Percentiles rank a stretch among this genome's conserved stretches.
These are phyloP conservation scores for Phaeoacremonium minimum DNA, from an alignment of 2,329 filamentous ascomycete species.

Conservation along the genomic window DNA sequence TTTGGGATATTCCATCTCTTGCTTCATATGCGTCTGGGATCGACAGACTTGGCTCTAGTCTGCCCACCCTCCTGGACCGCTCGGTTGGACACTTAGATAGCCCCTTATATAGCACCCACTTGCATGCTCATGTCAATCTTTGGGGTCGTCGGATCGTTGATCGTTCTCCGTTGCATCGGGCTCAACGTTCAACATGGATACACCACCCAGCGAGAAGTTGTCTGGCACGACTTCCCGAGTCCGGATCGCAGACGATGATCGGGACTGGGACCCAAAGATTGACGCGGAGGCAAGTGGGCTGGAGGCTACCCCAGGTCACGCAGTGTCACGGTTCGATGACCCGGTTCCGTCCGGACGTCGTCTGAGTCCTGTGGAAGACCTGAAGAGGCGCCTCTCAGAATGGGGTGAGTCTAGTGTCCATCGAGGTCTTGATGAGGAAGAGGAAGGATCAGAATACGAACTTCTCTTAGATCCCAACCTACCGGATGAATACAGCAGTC, in stretches of 20 bases:
- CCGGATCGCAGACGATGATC: constrained; percentile 17
- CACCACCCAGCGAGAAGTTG: constrained; percentile 20
- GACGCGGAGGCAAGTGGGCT: constrained; percentile 22
- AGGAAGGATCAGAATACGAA: constrained; percentile 48
- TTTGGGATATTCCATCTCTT: constrained; percentile 3
- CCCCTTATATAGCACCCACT: constrained; percentile 17
- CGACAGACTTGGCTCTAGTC: constrained; percentile 9
- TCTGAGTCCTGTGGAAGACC: constrained; percentile 21
- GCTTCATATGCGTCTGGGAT: constrained; percentile 17
- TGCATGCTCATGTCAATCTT: constrained; percentile 3
- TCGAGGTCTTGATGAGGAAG: constrained; percentile 33
- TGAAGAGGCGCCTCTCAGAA: constrained; percentile 31
- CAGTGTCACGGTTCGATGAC: constrained; percentile 8
- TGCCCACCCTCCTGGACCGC: constrained; percentile 3
- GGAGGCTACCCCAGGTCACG: constrained; percentile 16
- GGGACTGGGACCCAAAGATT: constrained; percentile 17
- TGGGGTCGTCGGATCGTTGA: constrained; percentile 12
- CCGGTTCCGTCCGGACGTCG: constrained; percentile 7
- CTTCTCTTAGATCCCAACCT: constrained; percentile 51
- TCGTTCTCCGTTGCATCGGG: constrained; percentile 12
- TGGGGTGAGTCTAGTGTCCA: constrained; percentile 34
- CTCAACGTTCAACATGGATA: constrained; percentile 22
- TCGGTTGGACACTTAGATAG: constrained; percentile 5
- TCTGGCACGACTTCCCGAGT: constrained; percentile 22
- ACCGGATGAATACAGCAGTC: constrained; percentile 36